phyloP scores from a whole-genome alignment of 352 stramenopile species.

The Globisporangium orthogonon region DNA sequence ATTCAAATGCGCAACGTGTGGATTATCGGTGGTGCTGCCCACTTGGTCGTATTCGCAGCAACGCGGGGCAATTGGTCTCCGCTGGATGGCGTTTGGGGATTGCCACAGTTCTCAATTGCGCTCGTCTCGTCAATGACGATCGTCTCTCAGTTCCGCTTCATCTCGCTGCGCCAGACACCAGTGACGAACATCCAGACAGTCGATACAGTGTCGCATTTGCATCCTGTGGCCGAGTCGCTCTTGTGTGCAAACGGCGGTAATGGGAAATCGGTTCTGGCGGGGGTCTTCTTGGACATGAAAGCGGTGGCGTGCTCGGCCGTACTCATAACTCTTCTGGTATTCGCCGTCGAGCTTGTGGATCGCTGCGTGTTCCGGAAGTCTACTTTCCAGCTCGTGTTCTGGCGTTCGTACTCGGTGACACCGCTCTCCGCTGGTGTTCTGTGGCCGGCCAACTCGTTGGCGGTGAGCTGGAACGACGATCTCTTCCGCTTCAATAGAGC shows the following conservation, averaged over 20 bases:
- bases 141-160: constrained; percentile 11
- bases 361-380: neutral
- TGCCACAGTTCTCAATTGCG: constrained; percentile 14
- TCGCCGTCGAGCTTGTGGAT: neutral
- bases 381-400: neutral
- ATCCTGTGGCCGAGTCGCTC: constrained; percentile 2
- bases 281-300: constrained; percentile 10
- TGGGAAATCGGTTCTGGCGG: neutral
- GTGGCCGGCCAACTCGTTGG: constrained; percentile 2
- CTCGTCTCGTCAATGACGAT: constrained; percentile 13
- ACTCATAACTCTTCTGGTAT: neutral
- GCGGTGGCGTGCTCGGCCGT: neutral
- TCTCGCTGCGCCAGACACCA: constrained; percentile 1
- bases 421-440: constrained; percentile 6
- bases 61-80: constrained; percentile 4
- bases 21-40: constrained; percentile 8
- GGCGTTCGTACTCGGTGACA: constrained; percentile 3
- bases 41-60: neutral
- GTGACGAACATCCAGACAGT: neutral
- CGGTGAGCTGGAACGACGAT: constrained; percentile 10
- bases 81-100: neutral
- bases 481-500: neutral
- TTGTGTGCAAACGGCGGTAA: neutral
- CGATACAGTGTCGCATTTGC: neutral
- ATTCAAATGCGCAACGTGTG: constrained; percentile 21